Percentiles rank a stretch among this genome's conserved stretches.
phyloP scores from a whole-genome alignment of 768 basidiomycete species.

The Trametes villosa region DNA sequence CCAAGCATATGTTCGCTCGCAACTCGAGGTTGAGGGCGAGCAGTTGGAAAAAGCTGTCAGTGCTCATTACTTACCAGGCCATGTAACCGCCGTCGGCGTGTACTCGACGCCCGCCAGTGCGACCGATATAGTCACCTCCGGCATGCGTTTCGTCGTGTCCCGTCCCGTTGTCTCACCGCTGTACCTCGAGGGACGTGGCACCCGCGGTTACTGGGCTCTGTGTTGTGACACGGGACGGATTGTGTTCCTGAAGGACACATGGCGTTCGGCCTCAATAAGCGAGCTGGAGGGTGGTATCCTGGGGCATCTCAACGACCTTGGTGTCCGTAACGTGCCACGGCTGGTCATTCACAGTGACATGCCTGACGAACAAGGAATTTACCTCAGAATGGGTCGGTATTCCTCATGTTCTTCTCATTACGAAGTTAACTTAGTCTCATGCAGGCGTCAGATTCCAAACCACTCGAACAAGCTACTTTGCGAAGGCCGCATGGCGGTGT shows the following conservation, averaged over 20 bases:
- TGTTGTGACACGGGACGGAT: neutral
- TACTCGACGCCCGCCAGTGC: too few species aligned
- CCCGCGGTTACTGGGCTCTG: slow-evolving; percentile 15
- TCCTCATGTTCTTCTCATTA: neutral
- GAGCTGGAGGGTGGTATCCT: neutral
- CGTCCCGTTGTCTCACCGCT: neutral
- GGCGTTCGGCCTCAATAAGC: neutral
- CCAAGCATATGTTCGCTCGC: neutral
- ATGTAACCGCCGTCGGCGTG: neutral
- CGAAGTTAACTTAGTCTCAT: neutral
- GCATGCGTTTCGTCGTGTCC: neutral
- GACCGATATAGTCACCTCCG: neutral
- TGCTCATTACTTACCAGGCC: neutral
- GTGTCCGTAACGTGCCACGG: neutral
- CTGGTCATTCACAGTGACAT: neutral
- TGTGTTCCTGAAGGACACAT: slow-evolving; percentile 13
- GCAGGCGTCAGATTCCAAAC: neutral
- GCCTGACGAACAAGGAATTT: neutral
- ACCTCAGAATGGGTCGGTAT: neutral
- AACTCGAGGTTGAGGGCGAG: neutral
- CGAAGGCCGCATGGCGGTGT: neutral
- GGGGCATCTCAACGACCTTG: neutral
- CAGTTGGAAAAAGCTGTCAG: neutral
- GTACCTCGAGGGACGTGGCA: neutral
- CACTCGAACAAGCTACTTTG: neutral